Evolutionary conservation across 164 flowering plant genomes (phyloP).

Genomic region (Malania oleifera): DNA sequence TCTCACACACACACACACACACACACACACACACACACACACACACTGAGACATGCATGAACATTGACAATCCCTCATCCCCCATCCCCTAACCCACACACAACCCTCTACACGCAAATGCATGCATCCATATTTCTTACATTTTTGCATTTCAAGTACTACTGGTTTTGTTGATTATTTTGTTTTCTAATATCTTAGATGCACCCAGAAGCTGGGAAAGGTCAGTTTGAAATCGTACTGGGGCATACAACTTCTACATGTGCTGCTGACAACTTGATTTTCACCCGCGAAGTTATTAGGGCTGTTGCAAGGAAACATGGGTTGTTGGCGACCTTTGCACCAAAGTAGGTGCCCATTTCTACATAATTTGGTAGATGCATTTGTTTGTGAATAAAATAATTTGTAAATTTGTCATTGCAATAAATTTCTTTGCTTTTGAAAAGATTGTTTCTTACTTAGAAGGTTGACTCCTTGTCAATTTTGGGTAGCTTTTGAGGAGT

Average conservation of each 20-base stretch:
- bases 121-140: too few species aligned
- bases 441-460: too few species aligned
- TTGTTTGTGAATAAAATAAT: too few species aligned
- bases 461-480: too few species aligned
- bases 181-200: constrained; percentile 36
- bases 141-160: not conserved
- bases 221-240: constrained; percentile 79
- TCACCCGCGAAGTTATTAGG: constrained; percentile 71
- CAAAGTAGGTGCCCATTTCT: constrained; percentile 60
- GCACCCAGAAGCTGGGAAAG: constrained; percentile 92
- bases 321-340: constrained; percentile 82
- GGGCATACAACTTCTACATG: constrained; percentile 50
- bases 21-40: too few species aligned
- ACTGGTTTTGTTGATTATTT: constrained; percentile 1
- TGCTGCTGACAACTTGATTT: constrained; percentile 85
- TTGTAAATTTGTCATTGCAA: too few species aligned
- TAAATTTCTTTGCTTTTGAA: too few species aligned
- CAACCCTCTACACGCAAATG: too few species aligned
- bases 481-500: too few species aligned
- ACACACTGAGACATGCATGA: too few species aligned
- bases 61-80: too few species aligned
- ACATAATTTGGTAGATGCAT: not conserved
- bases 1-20: not conserved
- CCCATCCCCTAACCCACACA: too few species aligned
- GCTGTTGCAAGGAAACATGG: constrained; percentile 87